These are phyloP conservation scores for Paramecium sonneborni DNA, from an alignment of 73 alveolate genomes.

Conservation along the genomic window DNA sequence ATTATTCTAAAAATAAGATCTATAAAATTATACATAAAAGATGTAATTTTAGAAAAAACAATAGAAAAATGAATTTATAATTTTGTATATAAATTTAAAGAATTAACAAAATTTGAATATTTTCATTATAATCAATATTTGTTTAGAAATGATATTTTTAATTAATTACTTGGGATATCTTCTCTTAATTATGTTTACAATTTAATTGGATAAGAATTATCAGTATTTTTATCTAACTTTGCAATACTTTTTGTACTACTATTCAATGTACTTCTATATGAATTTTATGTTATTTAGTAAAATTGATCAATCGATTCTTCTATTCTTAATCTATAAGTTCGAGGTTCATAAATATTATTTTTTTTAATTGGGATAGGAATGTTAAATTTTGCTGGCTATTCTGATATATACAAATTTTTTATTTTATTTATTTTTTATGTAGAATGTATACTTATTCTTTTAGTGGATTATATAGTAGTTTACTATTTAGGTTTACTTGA, in stretches of 20 bases:
- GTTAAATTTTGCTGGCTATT: background rate
- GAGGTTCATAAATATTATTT: background rate
- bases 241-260: slow-evolving; percentile 2
- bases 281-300: background rate
- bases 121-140: slow-evolving; percentile 7
- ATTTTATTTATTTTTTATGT: slow-evolving; percentile 16
- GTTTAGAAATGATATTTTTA: slow-evolving; percentile 4
- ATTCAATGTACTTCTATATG: slow-evolving; percentile 31
- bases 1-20: slow-evolving; percentile 8
- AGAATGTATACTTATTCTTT: background rate
- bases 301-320: slow-evolving; percentile 20
- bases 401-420: background rate
- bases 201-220: background rate
- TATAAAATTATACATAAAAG: background rate
- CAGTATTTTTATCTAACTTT: background rate
- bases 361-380: background rate
- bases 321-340: slow-evolving; percentile 11
- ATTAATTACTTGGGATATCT: background rate
- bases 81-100: background rate
- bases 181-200: background rate
- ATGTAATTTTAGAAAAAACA: background rate
- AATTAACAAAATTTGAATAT: background rate
- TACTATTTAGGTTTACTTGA: slow-evolving; percentile 11
- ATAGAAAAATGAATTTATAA: background rate
- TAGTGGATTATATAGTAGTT: background rate